phyloP scores from a whole-genome alignment of 2,329 filamentous ascomycete genomes.

The Paracoccidioides lutzii region DNA sequence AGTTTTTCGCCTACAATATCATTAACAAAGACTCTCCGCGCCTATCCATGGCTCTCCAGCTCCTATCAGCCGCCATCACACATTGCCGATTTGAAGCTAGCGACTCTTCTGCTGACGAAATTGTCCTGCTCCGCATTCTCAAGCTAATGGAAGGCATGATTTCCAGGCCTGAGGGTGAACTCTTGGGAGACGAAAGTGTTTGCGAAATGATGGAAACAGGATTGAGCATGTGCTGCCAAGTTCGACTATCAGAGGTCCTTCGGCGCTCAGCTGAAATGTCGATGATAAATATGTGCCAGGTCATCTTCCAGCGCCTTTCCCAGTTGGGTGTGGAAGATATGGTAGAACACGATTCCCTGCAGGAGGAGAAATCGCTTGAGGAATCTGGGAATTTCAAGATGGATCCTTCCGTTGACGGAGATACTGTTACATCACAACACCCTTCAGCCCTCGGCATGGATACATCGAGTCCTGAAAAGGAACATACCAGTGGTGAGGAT shows the following conservation, averaged over 20 bases:
- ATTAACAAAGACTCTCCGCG: slow-evolving; percentile 74
- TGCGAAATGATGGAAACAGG: slow-evolving; percentile 99
- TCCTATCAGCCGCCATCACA: slow-evolving; percentile 85
- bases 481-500: slow-evolving; percentile 23
- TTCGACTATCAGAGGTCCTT: slow-evolving; percentile 78
- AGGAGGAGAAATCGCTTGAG: slow-evolving; percentile 45
- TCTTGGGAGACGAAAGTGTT: slow-evolving; percentile 94
- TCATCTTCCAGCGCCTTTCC: slow-evolving; percentile 89
- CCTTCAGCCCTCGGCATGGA: slow-evolving; percentile 29
- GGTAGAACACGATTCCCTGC: slow-evolving; percentile 51
- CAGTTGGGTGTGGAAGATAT: slow-evolving; percentile 66
- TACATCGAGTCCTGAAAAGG: slow-evolving; percentile 21
- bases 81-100: slow-evolving; percentile 97
- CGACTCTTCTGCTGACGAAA: slow-evolving; percentile 87
- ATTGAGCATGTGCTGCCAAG: slow-evolving; percentile 91
- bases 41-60: slow-evolving; percentile 83
- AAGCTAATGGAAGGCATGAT: slow-evolving; percentile 99
- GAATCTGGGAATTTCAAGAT: slow-evolving; percentile 71
- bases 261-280: slow-evolving; percentile 86
- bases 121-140: slow-evolving; percentile 84
- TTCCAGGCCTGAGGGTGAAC: slow-evolving; percentile 77
- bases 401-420: slow-evolving; percentile 60
- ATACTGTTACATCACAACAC: slow-evolving; percentile 44
- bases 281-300: slow-evolving; percentile 98
- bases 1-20: slow-evolving; percentile 92